A percentile compares a stretch with the other conserved stretches of the same genome.
Conservation (phyloP, 1,284 basidiomycete species). For the Ceratorhiza oryzae-sativae region DNA sequence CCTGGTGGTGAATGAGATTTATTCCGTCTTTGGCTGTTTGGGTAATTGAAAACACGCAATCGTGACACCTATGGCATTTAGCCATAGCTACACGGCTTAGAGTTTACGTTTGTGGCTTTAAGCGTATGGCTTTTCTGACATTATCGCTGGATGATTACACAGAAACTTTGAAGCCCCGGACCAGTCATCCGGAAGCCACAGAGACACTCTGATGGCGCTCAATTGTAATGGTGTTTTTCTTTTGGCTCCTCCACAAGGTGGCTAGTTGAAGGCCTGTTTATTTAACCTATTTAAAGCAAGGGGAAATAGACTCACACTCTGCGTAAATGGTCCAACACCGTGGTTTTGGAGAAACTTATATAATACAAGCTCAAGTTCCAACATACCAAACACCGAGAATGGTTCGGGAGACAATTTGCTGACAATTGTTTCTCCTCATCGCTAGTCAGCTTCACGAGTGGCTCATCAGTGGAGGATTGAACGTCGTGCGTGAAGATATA, state of each 20-base stretch:
- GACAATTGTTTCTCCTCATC: neutral
- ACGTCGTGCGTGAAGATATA: slow-evolving; percentile 6
- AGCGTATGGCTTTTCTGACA: no score
- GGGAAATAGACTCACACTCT: neutral
- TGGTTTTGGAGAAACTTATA: neutral
- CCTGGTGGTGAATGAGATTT: no score
- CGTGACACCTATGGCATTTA: no score
- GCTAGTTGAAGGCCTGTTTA: neutral
- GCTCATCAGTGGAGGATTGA: neutral
- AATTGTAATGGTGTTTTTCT: neutral
- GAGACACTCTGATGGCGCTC: no score
- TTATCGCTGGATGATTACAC: no score
- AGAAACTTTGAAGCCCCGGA: no score
- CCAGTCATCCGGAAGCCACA: no score
- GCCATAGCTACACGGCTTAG: no score
- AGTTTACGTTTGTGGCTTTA: no score
- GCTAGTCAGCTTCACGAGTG: neutral
- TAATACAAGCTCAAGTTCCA: no score
- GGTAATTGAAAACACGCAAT: no score
- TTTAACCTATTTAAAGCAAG: neutral
- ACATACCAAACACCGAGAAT: neutral
- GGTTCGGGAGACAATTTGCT: neutral
- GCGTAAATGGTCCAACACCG: neutral
- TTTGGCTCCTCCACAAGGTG: neutral
- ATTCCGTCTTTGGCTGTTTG: no score